Evolutionary conservation across 495 filamentous ascomycete genomes (phyloP).

Genomic region (Hypoxylon cercidicola): DNA sequence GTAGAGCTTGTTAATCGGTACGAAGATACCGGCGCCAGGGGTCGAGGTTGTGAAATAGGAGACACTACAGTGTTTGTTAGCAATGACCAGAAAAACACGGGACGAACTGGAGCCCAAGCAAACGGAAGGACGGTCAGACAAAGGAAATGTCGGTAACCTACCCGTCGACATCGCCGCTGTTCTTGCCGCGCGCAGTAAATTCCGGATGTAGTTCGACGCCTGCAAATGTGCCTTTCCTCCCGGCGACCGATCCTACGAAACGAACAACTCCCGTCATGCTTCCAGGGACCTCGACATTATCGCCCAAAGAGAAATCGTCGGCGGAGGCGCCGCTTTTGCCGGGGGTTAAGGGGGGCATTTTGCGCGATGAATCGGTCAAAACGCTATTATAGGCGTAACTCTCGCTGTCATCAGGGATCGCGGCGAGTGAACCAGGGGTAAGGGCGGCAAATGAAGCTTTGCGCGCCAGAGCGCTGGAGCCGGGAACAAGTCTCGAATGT

Average conservation of each 20-base stretch:
- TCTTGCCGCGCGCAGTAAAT: conserved; percentile 87
- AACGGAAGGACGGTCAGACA: conserved; percentile 20
- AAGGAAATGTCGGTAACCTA: conserved; percentile 55
- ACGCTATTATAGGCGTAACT: conserved; percentile 66
- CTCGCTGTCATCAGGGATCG: conserved; percentile 69
- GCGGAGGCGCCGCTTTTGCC: conserved; percentile 38
- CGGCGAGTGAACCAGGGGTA: conserved; percentile 67
- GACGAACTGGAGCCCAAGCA: conserved; percentile 5
- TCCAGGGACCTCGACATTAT: conserved; percentile 92
- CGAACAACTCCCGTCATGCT: conserved; percentile 91
- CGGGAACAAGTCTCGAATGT: conserved; percentile 54
- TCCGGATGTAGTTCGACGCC: conserved; percentile 92
- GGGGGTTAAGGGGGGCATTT: conserved; percentile 53
- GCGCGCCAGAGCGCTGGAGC: conserved; percentile 63
- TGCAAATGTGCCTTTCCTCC: conserved; percentile 90
- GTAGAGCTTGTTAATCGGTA: conserved; percentile 85
- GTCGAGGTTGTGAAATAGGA: conserved; percentile 85
- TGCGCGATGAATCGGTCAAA: conserved; percentile 56
- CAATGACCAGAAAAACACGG: conserved; percentile 16
- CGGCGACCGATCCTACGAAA: conserved; percentile 86
- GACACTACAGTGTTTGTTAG: conserved; percentile 58
- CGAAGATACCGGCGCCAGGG: conserved; percentile 89
- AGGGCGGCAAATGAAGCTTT: conserved; percentile 74
- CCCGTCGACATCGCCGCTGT: conserved; percentile 97
- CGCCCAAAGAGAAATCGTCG: conserved; percentile 75